A percentile compares a stretch with the other conserved stretches of the same genome.
Evolutionary conservation across 768 basidiomycete genomes (phyloP).

Genomic region (Lactarius hengduanensis): DNA sequence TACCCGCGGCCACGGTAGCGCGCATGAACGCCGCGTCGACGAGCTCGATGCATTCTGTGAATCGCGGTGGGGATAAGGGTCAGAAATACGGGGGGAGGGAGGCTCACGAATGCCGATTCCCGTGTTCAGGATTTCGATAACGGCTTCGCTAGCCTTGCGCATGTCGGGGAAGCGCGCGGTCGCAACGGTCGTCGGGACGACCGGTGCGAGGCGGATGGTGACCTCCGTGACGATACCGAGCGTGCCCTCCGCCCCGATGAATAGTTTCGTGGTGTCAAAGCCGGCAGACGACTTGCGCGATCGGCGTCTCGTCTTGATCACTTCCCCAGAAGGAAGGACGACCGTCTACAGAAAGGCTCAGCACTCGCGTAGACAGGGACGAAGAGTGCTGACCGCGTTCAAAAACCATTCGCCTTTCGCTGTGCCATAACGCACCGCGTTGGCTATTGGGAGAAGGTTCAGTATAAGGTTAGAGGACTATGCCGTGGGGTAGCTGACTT

Average conservation of each 20-base stretch:
- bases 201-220: constrained; percentile 77
- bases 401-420: constrained; percentile 91
- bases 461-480: not conserved
- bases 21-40: constrained; percentile 70
- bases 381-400: constrained; percentile 55
- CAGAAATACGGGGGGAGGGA: not conserved
- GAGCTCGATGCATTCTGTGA: constrained; percentile 78
- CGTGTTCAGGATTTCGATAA: constrained; percentile 64
- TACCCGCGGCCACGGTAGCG: constrained; percentile 56
- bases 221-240: constrained; percentile 91
- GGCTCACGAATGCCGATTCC: constrained; percentile 74
- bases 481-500: constrained; percentile 44
- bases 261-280: constrained; percentile 80
- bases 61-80: no score
- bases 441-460: constrained; percentile 44
- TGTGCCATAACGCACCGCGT: constrained; percentile 84
- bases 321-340: constrained; percentile 83
- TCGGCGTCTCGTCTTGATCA: constrained; percentile 83
- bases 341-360: constrained; percentile 56
- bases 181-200: constrained; percentile 80
- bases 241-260: constrained; percentile 81
- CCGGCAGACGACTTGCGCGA: constrained; percentile 86
- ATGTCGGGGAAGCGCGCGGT: constrained; percentile 80
- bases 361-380: not conserved
- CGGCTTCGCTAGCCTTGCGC: constrained; percentile 69